Conservation (phyloP, 2,329 filamentous ascomycete genomes). For the Cytospora mali region DNA sequence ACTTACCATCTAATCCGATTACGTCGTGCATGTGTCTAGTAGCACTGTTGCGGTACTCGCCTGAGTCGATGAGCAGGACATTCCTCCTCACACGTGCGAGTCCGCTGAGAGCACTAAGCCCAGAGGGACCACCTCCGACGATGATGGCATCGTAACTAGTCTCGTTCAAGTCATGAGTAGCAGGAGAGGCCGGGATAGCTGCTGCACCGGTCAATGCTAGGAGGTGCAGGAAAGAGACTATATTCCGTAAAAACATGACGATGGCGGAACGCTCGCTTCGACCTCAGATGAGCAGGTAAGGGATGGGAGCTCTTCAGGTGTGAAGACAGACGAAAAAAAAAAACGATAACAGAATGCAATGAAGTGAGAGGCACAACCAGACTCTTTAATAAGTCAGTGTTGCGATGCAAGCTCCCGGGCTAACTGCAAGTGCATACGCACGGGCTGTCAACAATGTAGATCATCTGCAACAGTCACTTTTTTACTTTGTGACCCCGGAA, state of each 20-base stretch:
- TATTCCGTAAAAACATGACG: slow-evolving; percentile 6
- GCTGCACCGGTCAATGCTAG: neutral
- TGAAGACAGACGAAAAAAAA: neutral
- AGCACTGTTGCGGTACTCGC: slow-evolving; percentile 57
- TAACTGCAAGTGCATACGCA: neutral
- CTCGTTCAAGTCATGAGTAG: neutral
- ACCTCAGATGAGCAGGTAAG: neutral
- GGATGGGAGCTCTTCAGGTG: neutral
- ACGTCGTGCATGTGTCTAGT: slow-evolving; percentile 65
- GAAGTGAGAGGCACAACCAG: neutral
- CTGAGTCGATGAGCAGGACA: slow-evolving; percentile 60
- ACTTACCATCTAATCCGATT: slow-evolving; percentile 58
- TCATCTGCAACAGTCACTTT: neutral
- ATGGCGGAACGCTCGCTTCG: neutral
- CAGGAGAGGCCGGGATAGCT: neutral
- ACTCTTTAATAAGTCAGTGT: neutral
- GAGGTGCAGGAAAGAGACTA: slow-evolving; percentile 3
- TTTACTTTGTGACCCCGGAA: neutral
- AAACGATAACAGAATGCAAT: neutral
- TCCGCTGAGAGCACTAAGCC: slow-evolving; percentile 56
- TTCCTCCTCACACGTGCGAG: slow-evolving; percentile 60
- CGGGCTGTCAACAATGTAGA: neutral
- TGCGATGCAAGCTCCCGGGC: neutral
- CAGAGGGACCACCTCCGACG: slow-evolving; percentile 60
- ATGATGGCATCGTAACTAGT: slow-evolving; percentile 56